These are phyloP conservation scores for Cyberlindnera mycetangii DNA, from an alignment of 805 yeast genomes.

Conservation along the genomic window DNA sequence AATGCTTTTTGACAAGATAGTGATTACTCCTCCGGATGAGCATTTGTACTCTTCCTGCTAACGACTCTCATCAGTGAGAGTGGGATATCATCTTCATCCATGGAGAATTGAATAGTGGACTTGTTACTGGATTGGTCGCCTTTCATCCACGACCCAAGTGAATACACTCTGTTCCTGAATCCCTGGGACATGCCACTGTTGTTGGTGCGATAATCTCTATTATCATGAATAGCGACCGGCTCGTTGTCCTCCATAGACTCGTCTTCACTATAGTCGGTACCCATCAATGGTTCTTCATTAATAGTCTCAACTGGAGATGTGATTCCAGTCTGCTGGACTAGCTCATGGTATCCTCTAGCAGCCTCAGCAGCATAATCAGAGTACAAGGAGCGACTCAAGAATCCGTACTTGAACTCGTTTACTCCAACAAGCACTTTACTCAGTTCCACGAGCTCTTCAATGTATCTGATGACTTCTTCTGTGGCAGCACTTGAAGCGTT, in stretches of 20 bases:
- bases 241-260: conserved; percentile 9
- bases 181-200: conserved; percentile 21
- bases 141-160: conserved; percentile 33
- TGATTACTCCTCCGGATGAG: not conserved
- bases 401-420: conserved; percentile 48
- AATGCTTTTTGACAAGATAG: too few species aligned
- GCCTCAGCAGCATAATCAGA: conserved; percentile 42
- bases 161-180: conserved; percentile 35
- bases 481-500: conserved; percentile 48
- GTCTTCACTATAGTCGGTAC: conserved; percentile 5
- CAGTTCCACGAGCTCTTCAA: conserved; percentile 43
- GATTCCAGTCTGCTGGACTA: not conserved
- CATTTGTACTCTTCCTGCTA: conserved; percentile 16
- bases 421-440: conserved; percentile 45
- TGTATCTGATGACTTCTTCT: conserved; percentile 47
- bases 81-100: conserved; percentile 33
- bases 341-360: conserved; percentile 31
- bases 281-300: conserved; percentile 1
- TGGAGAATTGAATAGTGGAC: conserved; percentile 26
- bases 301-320: conserved; percentile 8
- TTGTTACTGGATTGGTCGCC: conserved; percentile 21
- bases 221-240: conserved; percentile 12
- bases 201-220: not conserved
- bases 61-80: conserved; percentile 37
- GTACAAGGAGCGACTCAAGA: conserved; percentile 44